Conservation (phyloP, 495 filamentous ascomycete genomes). For the Lasiosphaeria miniovina region DNA sequence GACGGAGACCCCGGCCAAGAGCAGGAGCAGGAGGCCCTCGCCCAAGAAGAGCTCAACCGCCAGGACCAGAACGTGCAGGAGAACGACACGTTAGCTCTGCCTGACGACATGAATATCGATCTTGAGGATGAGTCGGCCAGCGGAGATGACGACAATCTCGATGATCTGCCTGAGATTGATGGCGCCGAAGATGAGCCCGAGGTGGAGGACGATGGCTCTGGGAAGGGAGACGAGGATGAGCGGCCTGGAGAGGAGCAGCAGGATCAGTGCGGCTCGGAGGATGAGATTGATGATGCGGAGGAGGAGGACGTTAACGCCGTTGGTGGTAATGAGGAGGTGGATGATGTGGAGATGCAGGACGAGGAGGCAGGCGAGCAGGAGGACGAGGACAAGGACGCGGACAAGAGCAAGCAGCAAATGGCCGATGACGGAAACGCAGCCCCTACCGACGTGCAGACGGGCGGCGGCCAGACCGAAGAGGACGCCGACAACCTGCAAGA, state of each 20-base stretch:
- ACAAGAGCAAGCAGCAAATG: conserved; percentile 31
- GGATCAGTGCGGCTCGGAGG: conserved; percentile 23
- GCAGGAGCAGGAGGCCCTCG: conserved; percentile 71
- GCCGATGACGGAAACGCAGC: conserved; percentile 49
- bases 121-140: conserved; percentile 46
- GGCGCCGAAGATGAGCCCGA: conserved; percentile 30
- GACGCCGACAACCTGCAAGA: conserved; percentile 42
- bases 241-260: conserved; percentile 21
- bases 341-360: conserved; percentile 41
- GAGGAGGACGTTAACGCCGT: conserved; percentile 31
- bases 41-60: conserved; percentile 60
- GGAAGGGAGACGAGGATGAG: conserved; percentile 16
- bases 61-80: conserved; percentile 66
- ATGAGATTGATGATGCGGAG: conserved; percentile 28
- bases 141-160: conserved; percentile 52
- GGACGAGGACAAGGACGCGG: conserved; percentile 35
- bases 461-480: conserved; percentile 57
- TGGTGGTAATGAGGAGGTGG: conserved; percentile 26
- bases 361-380: conserved; percentile 32
- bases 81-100: conserved; percentile 54
- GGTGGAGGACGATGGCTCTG: background rate
- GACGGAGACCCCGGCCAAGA: conserved; percentile 66
- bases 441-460: conserved; percentile 61
- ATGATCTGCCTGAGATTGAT: conserved; percentile 53
- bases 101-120: conserved; percentile 74